Evolutionary conservation across 495 filamentous ascomycete genomes (phyloP), one percentile per base, ranked within the genome.

Genomic region (Lepidopterella palustris): DNA sequence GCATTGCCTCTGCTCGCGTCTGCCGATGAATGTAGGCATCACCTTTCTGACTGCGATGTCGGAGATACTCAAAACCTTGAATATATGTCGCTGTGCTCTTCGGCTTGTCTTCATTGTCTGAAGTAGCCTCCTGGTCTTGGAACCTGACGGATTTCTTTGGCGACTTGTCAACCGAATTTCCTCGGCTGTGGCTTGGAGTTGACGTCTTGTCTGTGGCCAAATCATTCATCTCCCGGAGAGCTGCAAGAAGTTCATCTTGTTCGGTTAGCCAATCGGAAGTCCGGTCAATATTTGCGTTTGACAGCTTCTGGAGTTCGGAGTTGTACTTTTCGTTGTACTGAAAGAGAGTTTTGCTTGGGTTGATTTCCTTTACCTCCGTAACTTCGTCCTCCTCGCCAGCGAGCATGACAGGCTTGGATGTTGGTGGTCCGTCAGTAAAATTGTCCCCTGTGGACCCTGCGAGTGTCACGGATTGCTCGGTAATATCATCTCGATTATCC

Each of bases 1-100:
- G 91, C 11, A 97, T 75, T 18, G 92, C 91, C 68, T 97, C 93
- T 54, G 90, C 93, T 49, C 93, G 86, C 27, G 87, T 82, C 60
- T 87, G 84, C 3, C 88, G 85, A 69, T 96, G 87, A 58, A 90
- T 78, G 66, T 95, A 95, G 11, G 84, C 82, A 70, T 97, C 93
- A n/a, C 53, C 49, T 69, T 74, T 52, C 77, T 74, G 56, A 76
- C 79, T 25, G 80, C 81, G 42, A 77, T 77, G 29, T 82, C 78
- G 45, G 82, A 74, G 45, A 87, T 86, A 83, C 60, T 88, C 84
- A 71, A 96, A 97, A 25, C 90, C 90, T 60, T 89, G 85, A 78
- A 92, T 92, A 70, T 93, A 96, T n/a, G 92, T 88, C 1, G 87
- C 86, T 65, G 95, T 89, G 67, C 84, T 61, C 60, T 70, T 72